Conservation (phyloP, 2,329 filamentous ascomycete species). For the Colletotrichum gloeosporioides region DNA sequence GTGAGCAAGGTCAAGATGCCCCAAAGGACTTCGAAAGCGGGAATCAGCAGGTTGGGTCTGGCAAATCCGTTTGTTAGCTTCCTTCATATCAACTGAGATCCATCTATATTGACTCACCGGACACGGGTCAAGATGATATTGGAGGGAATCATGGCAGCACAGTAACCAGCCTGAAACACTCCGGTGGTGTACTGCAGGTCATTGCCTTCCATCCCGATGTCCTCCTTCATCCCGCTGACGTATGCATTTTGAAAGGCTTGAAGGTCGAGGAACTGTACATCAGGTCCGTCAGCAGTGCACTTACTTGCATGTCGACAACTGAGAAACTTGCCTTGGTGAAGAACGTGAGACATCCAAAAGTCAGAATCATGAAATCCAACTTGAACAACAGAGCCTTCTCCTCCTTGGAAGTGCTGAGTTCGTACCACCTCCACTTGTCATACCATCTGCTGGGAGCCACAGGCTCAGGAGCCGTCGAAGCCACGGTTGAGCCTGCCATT, state of each 20-base stretch:
- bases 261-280: not conserved
- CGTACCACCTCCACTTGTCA: slow-evolving; percentile 11
- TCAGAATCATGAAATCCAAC: slow-evolving; percentile 69
- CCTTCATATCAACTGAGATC: not conserved
- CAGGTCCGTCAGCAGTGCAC: not conserved
- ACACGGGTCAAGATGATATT: slow-evolving; percentile 61
- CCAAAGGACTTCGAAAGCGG: slow-evolving; percentile 59
- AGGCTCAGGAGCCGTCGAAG: not conserved
- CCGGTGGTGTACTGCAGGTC: slow-evolving; percentile 58
- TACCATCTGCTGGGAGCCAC: not conserved
- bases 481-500: not conserved
- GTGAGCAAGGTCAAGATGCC: slow-evolving; percentile 58
- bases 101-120: not conserved
- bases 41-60: slow-evolving; percentile 46
- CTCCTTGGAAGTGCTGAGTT: slow-evolving; percentile 27
- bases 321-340: slow-evolving; percentile 52
- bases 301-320: not conserved
- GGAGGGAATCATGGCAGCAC: slow-evolving; percentile 64
- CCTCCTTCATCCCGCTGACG: slow-evolving; percentile 41
- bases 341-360: slow-evolving; percentile 66
- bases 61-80: not conserved
- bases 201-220: slow-evolving; percentile 35
- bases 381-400: slow-evolving; percentile 56
- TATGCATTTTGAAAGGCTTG: slow-evolving; percentile 38
- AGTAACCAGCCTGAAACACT: slow-evolving; percentile 49